These are phyloP conservation scores for Apiospora arundinis DNA, from an alignment of 2,329 filamentous ascomycete species.

Conservation along the genomic window DNA sequence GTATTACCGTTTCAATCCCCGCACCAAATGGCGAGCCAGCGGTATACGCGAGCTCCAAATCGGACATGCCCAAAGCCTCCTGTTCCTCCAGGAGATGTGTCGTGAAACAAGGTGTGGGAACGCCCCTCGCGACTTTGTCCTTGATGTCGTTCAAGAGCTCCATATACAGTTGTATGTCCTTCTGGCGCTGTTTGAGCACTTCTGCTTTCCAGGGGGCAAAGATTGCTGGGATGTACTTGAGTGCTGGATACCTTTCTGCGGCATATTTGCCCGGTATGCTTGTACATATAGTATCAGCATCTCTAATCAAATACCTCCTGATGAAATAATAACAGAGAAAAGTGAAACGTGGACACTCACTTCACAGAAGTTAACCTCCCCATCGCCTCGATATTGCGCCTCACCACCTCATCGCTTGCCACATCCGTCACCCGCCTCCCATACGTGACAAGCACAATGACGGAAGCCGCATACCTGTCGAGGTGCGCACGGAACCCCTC, in stretches of 20 bases:
- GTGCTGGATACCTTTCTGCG: constrained; percentile 47
- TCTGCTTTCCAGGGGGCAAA: constrained; percentile 49
- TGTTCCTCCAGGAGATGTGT: constrained; percentile 50
- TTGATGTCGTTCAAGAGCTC: constrained; percentile 49
- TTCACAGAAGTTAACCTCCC: constrained; percentile 50
- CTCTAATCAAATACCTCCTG: neutral
- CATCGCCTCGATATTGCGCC: constrained; percentile 48
- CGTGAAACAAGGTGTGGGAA: constrained; percentile 48
- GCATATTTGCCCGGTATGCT: constrained; percentile 47
- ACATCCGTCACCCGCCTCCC: constrained; percentile 44
- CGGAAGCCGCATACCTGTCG: constrained; percentile 47
- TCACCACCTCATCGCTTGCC: constrained; percentile 45
- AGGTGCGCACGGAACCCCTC: constrained; percentile 40
- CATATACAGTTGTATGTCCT: constrained; percentile 45
- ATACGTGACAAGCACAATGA: constrained; percentile 51
- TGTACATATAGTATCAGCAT: constrained; percentile 13
- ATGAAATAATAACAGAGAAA: too few relatives aligned
- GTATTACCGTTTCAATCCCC: constrained; percentile 50
- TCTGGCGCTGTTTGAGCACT: constrained; percentile 42
- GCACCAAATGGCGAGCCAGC: constrained; percentile 53
- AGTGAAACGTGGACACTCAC: constrained; percentile 35
- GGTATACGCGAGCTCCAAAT: constrained; percentile 51
- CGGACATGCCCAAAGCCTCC: constrained; percentile 46
- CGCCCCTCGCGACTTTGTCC: constrained; percentile 39
- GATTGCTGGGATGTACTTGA: constrained; percentile 46